These are phyloP conservation scores for Bimuria novae-zelandiae DNA, from an alignment of 2,329 filamentous ascomycete genomes.

Conservation along the genomic window DNA sequence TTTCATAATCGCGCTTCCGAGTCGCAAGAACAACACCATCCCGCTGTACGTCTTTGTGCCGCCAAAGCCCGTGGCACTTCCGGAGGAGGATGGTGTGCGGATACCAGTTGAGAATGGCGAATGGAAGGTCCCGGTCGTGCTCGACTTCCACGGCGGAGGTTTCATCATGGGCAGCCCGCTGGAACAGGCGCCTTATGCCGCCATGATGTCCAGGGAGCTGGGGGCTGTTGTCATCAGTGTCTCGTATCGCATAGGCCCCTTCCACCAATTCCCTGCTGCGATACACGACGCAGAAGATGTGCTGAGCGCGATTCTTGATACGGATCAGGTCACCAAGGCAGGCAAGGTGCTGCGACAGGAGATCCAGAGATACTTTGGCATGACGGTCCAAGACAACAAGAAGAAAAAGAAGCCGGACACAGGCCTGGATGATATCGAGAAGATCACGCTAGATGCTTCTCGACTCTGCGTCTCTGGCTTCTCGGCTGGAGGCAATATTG, in stretches of 20 bases:
- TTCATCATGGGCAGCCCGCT: slow-evolving; percentile 51
- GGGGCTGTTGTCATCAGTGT: slow-evolving; percentile 52
- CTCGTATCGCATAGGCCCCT: slow-evolving; percentile 55
- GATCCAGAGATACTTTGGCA: slow-evolving; percentile 39
- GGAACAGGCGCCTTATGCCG: slow-evolving; percentile 54
- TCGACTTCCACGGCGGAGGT: slow-evolving; percentile 52
- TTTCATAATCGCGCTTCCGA: slow-evolving; percentile 48
- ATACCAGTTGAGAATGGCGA: slow-evolving; percentile 26
- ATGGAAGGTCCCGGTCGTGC: slow-evolving; percentile 46
- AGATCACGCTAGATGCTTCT: slow-evolving; percentile 44
- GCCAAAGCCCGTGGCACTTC: slow-evolving; percentile 37
- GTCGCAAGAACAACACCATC: slow-evolving; percentile 44
- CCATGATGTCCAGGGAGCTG: slow-evolving; percentile 51
- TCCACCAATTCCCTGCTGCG: slow-evolving; percentile 53
- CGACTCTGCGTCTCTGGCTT: slow-evolving; percentile 52
- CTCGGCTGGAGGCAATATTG: slow-evolving; percentile 54
- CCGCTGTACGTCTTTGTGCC: slow-evolving; percentile 50
- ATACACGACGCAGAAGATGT: slow-evolving; percentile 55
- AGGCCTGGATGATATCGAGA: slow-evolving; percentile 26
- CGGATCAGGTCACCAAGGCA: slow-evolving; percentile 33
- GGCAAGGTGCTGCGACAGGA: slow-evolving; percentile 41
- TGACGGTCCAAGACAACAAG: slow-evolving; percentile 27
- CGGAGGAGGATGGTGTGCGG: slow-evolving; percentile 23
- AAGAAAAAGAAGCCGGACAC: slow-evolving; percentile 20
- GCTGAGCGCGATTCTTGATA: slow-evolving; percentile 49